Conservation (phyloP, 176 grass and related monocot species). For the Microstegium vimineum region DNA sequence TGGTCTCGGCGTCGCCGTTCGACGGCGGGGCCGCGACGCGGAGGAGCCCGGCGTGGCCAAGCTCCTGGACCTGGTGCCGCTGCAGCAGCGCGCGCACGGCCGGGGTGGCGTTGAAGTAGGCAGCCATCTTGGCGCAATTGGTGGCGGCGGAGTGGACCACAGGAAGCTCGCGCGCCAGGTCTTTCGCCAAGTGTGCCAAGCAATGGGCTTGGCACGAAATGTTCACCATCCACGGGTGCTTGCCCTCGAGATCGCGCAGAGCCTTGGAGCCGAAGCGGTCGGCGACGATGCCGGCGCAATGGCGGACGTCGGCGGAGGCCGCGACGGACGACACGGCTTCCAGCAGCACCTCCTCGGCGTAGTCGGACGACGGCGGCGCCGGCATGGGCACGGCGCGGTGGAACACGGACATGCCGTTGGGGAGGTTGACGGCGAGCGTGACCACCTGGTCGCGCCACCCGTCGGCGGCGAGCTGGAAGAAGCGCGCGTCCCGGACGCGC, state of each 20-base stretch:
- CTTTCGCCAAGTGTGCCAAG: slow-evolving; percentile 38
- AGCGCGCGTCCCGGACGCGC: slow-evolving; percentile 60
- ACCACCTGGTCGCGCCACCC: slow-evolving; percentile 57
- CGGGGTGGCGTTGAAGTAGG: slow-evolving; percentile 57
- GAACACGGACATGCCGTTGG: slow-evolving; percentile 68
- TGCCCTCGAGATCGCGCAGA: slow-evolving; percentile 57
- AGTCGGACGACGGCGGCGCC: slow-evolving; percentile 23
- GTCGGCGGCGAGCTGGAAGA: slow-evolving; percentile 84
- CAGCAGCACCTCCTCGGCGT: slow-evolving; percentile 55
- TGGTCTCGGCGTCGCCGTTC: neutral
- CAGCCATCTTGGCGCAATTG: slow-evolving; percentile 56
- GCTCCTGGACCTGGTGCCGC: slow-evolving; percentile 63
- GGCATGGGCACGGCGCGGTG: slow-evolving; percentile 54
- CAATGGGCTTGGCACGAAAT: slow-evolving; percentile 60
- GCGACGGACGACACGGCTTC: slow-evolving; percentile 52
- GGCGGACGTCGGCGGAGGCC: slow-evolving; percentile 26
- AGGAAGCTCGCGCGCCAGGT: slow-evolving; percentile 57
- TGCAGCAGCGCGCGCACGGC: slow-evolving; percentile 52
- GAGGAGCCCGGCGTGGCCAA: slow-evolving; percentile 46
- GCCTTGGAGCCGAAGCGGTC: slow-evolving; percentile 76
- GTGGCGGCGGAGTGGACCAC: slow-evolving; percentile 49
- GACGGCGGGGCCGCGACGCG: slow-evolving; percentile 19
- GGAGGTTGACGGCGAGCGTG: slow-evolving; percentile 59
- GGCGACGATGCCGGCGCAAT: slow-evolving; percentile 73
- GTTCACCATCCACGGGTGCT: slow-evolving; percentile 84